A percentile compares a stretch with the other conserved stretches of the same genome.
Evolutionary conservation across 2,329 filamentous ascomycete species (phyloP).

Genomic region (Talaromyces albobiverticillius): DNA sequence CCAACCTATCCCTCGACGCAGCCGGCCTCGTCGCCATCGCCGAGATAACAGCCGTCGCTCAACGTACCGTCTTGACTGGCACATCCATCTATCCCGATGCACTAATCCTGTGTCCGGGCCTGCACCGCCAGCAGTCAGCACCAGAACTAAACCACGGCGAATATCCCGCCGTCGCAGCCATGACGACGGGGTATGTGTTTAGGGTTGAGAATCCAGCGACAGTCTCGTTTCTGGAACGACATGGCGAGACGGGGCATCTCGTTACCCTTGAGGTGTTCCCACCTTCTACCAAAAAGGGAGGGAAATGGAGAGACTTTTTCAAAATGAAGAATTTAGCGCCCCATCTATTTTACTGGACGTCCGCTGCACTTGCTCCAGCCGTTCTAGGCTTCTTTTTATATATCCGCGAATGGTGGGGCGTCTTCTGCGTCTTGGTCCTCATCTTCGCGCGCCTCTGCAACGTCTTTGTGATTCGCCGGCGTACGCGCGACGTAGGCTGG

Average conservation of each 20-base stretch:
- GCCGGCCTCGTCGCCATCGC: constrained; percentile 59
- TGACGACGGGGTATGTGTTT: constrained; percentile 44
- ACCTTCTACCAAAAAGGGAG: not conserved
- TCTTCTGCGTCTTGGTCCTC: constrained; percentile 41
- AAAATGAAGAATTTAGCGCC: not conserved
- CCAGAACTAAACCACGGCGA: constrained; percentile 48
- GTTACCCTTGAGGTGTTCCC: constrained; percentile 50
- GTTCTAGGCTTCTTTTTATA: constrained; percentile 45
- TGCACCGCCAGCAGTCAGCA: constrained; percentile 61
- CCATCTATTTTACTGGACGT: not conserved
- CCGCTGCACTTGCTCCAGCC: constrained; percentile 12
- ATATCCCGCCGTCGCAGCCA: constrained; percentile 40
- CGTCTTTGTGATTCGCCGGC: constrained; percentile 44
- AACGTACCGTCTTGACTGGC: constrained; percentile 56
- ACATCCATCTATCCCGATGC: constrained; percentile 57
- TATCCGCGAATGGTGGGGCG: constrained; percentile 22
- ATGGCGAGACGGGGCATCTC: constrained; percentile 55
- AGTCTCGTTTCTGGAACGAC: constrained; percentile 53
- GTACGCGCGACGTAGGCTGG: constrained; percentile 50
- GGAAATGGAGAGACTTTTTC: not conserved
- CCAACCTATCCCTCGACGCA: constrained; percentile 46
- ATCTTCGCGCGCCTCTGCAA: constrained; percentile 52
- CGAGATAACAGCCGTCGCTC: constrained; percentile 55
- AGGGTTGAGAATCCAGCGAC: constrained; percentile 49
- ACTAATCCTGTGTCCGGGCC: constrained; percentile 57